phyloP scores from a whole-genome alignment of 2,329 filamentous ascomycete genomes.

The Sclerotinia glacialis region DNA sequence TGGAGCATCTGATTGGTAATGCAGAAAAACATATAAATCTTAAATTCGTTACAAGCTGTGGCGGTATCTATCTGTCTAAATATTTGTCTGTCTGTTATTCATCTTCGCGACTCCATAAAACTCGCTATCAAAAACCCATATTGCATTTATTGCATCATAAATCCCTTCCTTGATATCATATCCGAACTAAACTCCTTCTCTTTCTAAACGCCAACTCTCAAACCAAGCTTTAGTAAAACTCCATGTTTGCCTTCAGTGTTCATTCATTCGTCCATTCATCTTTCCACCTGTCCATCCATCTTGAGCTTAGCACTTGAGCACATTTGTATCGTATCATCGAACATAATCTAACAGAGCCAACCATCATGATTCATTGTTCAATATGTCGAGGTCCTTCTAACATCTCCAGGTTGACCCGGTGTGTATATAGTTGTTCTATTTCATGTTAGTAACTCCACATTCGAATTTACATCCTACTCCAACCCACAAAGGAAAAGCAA shows the following conservation, averaged over 20 bases:
- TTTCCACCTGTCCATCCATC: not conserved
- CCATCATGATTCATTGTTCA: not conserved
- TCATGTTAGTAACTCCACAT: not conserved
- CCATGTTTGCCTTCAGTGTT: not conserved
- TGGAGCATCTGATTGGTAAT: not conserved
- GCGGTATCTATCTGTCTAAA: not conserved
- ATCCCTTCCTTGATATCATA: not conserved
- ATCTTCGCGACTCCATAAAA: not conserved
- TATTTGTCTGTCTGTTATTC: not conserved
- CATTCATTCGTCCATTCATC: not conserved
- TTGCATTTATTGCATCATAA: not conserved
- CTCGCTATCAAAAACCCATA: not conserved
- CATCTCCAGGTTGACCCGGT: conserved; percentile 5
- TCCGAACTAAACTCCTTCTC: not conserved
- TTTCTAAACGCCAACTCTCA: not conserved
- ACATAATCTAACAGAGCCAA: not conserved
- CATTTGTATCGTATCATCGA: not conserved
- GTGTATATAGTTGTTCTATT: conserved; percentile 7
- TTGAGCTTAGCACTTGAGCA: conserved; percentile 14
- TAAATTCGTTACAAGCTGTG: not conserved
- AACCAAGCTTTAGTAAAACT: not conserved
- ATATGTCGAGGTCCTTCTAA: not conserved
- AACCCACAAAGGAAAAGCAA: too few species aligned
- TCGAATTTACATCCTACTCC: not conserved
- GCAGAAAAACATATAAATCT: not conserved